Evolutionary conservation across 495 filamentous ascomycete genomes (phyloP), one percentile per base, ranked within the genome.

Genomic region (Lasiosphaeriaceae sp.): DNA sequence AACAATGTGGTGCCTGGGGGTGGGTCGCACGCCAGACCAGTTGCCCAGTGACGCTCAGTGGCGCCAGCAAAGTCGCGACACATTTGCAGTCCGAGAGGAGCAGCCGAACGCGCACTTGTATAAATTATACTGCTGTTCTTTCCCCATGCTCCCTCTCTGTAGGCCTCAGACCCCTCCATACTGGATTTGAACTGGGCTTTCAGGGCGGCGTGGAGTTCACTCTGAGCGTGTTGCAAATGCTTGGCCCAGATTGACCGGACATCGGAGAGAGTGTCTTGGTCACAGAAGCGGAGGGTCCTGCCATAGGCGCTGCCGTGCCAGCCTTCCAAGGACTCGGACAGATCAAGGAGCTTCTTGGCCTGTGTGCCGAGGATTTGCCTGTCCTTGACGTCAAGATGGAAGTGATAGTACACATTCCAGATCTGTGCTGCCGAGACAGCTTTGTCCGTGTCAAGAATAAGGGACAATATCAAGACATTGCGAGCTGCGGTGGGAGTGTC

Each of bases 401-500:
- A 44, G 59, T 84, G 69, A 57, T 83, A 83, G 58, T 78, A 85
- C 53, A 84, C 74, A 35, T 78, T 71, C 82, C 80, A 86, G 11
- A 82, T 66, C 21, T 56, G 45, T 2, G 58, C 52, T 24, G 45
- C 16, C 12, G 68, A 58, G 11, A 57, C 52, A 8, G 43, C 61
- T 1, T 69, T 55, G 16, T 45, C 22, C 29, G 72, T 55, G 26
- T 80, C 77, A 3, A 76, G 51, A 39, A 82, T 58, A 2, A 83
- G 61, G 9, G 74, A 74, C 37, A 79, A 66, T 0, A 82, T 54
- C 4, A 85, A 45, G 52, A 83, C 65, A 55, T 85, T 83, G 14
- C 80, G 74, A 20, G 80, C 82, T 80, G 23, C 2, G 43, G 14
- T 16, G 34, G n/a, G n/a, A n/a, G n/a, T n/a, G n/a, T n/a, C n/a